Percentiles rank a stretch among this genome's conserved stretches.
Evolutionary conservation across 257 asterid genomes (phyloP).

Genomic region (Ajuga chamaepitys): DNA sequence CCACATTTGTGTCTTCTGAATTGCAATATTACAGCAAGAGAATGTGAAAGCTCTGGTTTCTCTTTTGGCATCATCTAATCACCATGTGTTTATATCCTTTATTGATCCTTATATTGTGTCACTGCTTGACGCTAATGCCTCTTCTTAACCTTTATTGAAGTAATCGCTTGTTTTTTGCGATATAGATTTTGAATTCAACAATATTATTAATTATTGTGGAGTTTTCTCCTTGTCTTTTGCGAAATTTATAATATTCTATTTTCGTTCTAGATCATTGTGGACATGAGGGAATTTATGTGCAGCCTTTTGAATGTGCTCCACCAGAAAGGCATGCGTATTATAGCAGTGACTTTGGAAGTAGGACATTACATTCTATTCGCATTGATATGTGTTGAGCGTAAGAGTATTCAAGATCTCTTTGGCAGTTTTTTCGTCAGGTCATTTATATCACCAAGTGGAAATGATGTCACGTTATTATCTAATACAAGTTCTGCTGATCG

Average conservation of each 20-base stretch:
- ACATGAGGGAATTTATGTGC: too few relatives aligned
- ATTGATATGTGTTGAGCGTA: constrained; percentile 84
- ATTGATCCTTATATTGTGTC: constrained; percentile 49
- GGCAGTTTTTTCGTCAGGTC: constrained; percentile 95
- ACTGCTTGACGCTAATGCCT: constrained; percentile 51
- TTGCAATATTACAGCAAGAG: constrained; percentile 30
- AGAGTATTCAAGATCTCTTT: constrained; percentile 89
- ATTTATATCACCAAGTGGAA: too few relatives aligned
- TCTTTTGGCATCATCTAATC: constrained; percentile 60
- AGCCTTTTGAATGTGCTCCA: too few relatives aligned
- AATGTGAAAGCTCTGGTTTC: constrained; percentile 32
- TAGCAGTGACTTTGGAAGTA: too few relatives aligned
- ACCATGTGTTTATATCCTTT: constrained; percentile 44
- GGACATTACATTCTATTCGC: constrained; percentile 93
- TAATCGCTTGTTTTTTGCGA: too few relatives aligned
- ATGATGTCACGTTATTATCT: constrained; percentile 95
- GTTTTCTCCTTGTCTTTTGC: too few relatives aligned
- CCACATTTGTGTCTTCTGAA: constrained; percentile 4
- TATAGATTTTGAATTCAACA: too few relatives aligned
- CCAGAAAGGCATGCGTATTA: too few relatives aligned
- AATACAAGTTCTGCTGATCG: constrained; percentile 91
- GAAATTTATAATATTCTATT: too few relatives aligned
- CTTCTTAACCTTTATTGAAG: too few relatives aligned
- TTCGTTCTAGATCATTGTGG: too few relatives aligned
- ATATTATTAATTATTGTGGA: too few relatives aligned